Evolutionary conservation across 352 stramenopile genomes (phyloP).

Genomic region (Phytophthora rubi): DNA sequence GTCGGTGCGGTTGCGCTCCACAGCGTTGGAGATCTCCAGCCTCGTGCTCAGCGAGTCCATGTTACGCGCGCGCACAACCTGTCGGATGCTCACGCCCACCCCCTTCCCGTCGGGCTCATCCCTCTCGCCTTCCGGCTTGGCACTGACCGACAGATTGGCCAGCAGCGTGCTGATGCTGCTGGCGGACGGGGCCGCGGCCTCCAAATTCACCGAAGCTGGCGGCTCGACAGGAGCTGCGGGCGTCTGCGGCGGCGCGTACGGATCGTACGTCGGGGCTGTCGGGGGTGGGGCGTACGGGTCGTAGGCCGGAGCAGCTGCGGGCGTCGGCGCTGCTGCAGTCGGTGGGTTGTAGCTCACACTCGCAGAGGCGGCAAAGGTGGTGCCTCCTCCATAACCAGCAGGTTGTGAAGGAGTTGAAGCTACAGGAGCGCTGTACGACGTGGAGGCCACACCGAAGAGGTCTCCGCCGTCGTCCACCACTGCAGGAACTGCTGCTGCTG

Average conservation of each 20-base stretch:
- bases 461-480: constrained; percentile 52
- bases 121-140: constrained; percentile 47
- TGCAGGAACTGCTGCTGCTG: not conserved
- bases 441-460: constrained; percentile 59
- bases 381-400: constrained; percentile 16
- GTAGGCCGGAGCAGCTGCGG: constrained; percentile 24
- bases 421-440: constrained; percentile 25
- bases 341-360: constrained; percentile 40
- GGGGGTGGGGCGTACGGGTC: constrained; percentile 37
- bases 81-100: constrained; percentile 60
- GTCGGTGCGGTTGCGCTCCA: constrained; percentile 67
- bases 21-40: constrained; percentile 72
- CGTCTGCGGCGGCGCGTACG: constrained; percentile 41
- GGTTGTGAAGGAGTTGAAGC: constrained; percentile 17
- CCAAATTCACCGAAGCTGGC: constrained; percentile 54
- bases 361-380: constrained; percentile 34
- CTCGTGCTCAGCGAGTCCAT: constrained; percentile 80
- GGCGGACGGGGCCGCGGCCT: constrained; percentile 38
- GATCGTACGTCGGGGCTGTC: constrained; percentile 34
- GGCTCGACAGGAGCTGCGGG: constrained; percentile 41
- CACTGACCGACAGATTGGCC: constrained; percentile 61
- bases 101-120: constrained; percentile 76
- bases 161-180: constrained; percentile 70
- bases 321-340: constrained; percentile 24
- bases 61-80: constrained; percentile 58